Evolutionary conservation across 306 rosid species (phyloP), one percentile per base, ranked within the genome.

Genomic region (Fragaria iinumae): DNA sequence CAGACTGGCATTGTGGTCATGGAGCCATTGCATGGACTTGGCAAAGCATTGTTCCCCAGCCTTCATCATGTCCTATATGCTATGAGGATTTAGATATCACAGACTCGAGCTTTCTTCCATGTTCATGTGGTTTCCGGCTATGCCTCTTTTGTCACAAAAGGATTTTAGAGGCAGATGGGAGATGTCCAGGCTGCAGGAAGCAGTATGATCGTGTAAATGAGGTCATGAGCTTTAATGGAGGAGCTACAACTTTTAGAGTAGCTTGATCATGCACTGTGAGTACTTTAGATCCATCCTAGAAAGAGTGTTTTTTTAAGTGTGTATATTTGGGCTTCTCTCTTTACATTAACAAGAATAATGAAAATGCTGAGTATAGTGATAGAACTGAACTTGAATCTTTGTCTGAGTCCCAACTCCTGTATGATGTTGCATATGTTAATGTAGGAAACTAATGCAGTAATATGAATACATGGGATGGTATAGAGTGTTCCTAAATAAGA

Each of bases 141-240:
- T 88, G 94, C 76, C 86, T 86, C 16, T 90, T 90, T 65, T 88
- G 91, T 79, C 90, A 90, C 82, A 87, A 86, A 67, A 84, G 67
- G 81, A 90, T 90, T 79, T 77, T 87, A 18, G 90, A 90, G 77
- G 86, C 82, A 20, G 90, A 86, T 50, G 86, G 81, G 63, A 71
- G 86, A 13, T 86, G 94, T 78, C 94, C 91, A 0, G 84, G 89
- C 59, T 87, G 91, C 84, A 82, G 90, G 81, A 88, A 86, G 81
- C 80, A 53, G 38, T 87, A 87, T 69, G 86, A 87, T 83, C 71
- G 71, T 72, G 85, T 49, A 45, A 81, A 85, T 39, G 86, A n/a
- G 7, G 82, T 67, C 27, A 79, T 55, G 72, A 72, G 83, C 78
- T 69, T 80, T 69, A 81, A 34, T 36, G 39, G 77, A 48, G 80